These are phyloP conservation scores for Pseudocercospora fijiensis DNA, from an alignment of 2,329 filamentous ascomycete species.

Conservation along the genomic window DNA sequence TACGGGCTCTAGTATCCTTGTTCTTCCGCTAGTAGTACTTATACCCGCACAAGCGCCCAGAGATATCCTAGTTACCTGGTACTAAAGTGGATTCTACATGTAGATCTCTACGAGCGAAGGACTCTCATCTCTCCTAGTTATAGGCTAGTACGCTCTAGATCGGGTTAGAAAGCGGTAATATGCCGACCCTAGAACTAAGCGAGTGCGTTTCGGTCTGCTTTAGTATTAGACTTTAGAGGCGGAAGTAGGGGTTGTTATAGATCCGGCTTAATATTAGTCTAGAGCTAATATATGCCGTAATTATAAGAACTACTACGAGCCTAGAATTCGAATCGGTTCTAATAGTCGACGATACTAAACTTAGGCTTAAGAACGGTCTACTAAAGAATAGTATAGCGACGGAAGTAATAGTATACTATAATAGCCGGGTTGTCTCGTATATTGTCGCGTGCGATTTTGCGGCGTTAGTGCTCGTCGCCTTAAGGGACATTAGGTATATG, in stretches of 20 bases:
- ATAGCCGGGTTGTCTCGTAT: neutral
- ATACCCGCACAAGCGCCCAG: neutral
- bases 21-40: neutral
- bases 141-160: too few relatives aligned
- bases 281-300: neutral
- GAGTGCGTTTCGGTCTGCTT: neutral
- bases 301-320: neutral
- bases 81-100: neutral
- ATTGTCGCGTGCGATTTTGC: too few relatives aligned
- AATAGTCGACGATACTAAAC: too few relatives aligned
- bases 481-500: too few relatives aligned
- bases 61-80: neutral
- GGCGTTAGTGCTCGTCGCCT: too few relatives aligned
- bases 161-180: neutral
- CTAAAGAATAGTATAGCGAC: neutral
- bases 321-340: neutral
- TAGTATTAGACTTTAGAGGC: neutral
- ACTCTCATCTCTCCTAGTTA: too few relatives aligned
- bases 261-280: neutral
- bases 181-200: neutral
- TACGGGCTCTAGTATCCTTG: neutral
- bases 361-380: neutral
- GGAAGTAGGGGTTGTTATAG: neutral
- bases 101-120: neutral
- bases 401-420: neutral